Evolutionary conservation across 1,284 basidiomycete genomes (phyloP), one percentile per base, ranked within the genome.

Genomic region (Taiwanofungus camphoratus): DNA sequence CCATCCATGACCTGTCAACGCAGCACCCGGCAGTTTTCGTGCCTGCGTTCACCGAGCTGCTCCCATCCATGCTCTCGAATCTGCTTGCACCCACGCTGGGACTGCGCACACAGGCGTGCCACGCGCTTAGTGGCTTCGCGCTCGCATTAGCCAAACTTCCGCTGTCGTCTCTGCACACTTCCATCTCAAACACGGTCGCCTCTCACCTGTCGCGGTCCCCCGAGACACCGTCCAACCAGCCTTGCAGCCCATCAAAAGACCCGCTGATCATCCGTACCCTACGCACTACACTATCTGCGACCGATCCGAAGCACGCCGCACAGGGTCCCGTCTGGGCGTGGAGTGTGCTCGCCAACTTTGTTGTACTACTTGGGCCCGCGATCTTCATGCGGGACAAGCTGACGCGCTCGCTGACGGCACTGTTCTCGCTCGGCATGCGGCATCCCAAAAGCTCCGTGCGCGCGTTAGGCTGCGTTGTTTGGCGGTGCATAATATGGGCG

Each of bases 311-410:
- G 11, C 72, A 81, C 46, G 71, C 73, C 12, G 81, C 82, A 1
- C 79, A 84, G 54, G 82, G 84, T 0, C 85, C 85, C 9, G 78
- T 82, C 1, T 88, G 85, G 85, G 80, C 73, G 3, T 65, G 83
- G 35, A 74, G 72, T 47, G 79, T 85, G 19, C 62, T 87, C 0
- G 75, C 79, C 0, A 71, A 71, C 49, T 64, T 87, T 38, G 66
- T 83, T 33, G 74, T 82, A 23, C 65, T 88, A 13, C 68, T 84
- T 3, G 76, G 81, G 2, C 70, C 79, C 2, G 64, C 64, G 0
- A 60, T 82, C 9, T 76, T 67, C 51, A 65, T 66, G 15, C 68
- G 77, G 35, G 43, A 54, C 9, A 67, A 68, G 29, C 58, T 79
- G n/a, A 67, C 66, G 19, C 68, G 73, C 4, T 62, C 65, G 6